Percentiles rank a stretch among this genome's conserved stretches.
Evolutionary conservation across 305 asterid species (phyloP).

Genomic region (Fraxinus latifolia): DNA sequence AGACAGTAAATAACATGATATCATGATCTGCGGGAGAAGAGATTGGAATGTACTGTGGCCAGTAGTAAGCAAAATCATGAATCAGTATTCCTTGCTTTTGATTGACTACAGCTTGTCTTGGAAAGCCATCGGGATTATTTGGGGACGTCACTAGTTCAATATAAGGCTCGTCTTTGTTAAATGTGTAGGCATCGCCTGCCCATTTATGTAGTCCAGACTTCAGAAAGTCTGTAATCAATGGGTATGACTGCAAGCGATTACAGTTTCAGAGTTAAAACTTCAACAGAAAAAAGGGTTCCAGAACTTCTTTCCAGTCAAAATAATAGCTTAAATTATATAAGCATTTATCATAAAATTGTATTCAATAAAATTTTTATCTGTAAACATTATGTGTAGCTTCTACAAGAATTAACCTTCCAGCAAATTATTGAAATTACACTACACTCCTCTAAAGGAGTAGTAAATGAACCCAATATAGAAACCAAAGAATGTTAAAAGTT

Average conservation of each 20-base stretch:
- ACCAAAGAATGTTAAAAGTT: constrained; percentile 4
- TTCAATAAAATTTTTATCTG: too few relatives aligned
- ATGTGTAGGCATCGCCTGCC: constrained; percentile 72
- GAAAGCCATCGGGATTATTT: constrained; percentile 85
- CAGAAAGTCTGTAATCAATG: constrained; percentile 67
- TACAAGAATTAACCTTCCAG: constrained; percentile 21
- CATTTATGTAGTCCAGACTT: constrained; percentile 83
- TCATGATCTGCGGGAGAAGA: constrained; percentile 67
- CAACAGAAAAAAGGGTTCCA: neutral
- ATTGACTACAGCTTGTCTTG: constrained; percentile 67
- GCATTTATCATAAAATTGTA: neutral
- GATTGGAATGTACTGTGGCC: constrained; percentile 92
- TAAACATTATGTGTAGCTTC: neutral
- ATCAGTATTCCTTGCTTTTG: constrained; percentile 47
- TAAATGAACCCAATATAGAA: constrained; percentile 17
- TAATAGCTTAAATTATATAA: neutral
- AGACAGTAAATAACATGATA: constrained; percentile 88
- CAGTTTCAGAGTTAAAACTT: neutral
- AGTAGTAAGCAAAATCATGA: constrained; percentile 85
- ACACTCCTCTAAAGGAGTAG: constrained; percentile 16
- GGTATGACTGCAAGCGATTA: constrained; percentile 67
- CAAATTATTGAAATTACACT: constrained; percentile 19
- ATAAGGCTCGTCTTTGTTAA: constrained; percentile 50
- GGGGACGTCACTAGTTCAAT: constrained; percentile 89
- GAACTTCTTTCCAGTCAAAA: neutral